Conservation (phyloP, 331 rosid genomes). For the Erythrophleum ivorense region DNA sequence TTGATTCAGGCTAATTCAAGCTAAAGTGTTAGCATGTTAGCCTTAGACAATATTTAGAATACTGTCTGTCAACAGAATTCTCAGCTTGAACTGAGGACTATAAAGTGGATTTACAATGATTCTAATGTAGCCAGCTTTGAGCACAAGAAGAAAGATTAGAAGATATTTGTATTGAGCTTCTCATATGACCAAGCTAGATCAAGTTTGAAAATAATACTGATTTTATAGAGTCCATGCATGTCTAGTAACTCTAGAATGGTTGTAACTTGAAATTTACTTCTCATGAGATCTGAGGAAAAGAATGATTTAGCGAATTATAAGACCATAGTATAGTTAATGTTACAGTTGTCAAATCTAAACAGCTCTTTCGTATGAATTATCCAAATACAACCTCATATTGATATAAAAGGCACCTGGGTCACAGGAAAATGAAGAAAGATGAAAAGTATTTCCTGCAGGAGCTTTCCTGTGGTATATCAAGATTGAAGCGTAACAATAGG, state of each 20-base stretch:
- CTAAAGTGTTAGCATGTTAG: background rate
- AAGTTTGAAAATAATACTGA: background rate
- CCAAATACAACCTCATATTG: no score
- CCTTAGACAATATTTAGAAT: no score
- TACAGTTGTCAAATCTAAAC: background rate
- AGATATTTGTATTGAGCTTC: background rate
- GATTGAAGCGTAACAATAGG: conserved; percentile 46
- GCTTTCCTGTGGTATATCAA: conserved; percentile 57
- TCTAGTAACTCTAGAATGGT: background rate
- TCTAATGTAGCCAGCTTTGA: background rate
- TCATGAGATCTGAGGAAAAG: background rate
- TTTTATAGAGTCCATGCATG: conserved; percentile 1
- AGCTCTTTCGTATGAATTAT: conserved; percentile 4
- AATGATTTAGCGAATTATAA: background rate
- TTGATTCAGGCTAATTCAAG: background rate
- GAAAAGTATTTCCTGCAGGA: conserved; percentile 45
- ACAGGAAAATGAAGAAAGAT: conserved; percentile 64
- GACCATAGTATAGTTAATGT: background rate
- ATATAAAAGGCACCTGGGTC: conserved; percentile 22
- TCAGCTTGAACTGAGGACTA: background rate
- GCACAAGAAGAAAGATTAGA: conserved; percentile 6
- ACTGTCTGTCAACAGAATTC: no score
- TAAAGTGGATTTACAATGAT: background rate
- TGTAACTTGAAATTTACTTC: background rate
- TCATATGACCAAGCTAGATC: background rate